Conservation (phyloP, 2,329 filamentous ascomycete genomes). For the Exophiala dermatitidis region DNA sequence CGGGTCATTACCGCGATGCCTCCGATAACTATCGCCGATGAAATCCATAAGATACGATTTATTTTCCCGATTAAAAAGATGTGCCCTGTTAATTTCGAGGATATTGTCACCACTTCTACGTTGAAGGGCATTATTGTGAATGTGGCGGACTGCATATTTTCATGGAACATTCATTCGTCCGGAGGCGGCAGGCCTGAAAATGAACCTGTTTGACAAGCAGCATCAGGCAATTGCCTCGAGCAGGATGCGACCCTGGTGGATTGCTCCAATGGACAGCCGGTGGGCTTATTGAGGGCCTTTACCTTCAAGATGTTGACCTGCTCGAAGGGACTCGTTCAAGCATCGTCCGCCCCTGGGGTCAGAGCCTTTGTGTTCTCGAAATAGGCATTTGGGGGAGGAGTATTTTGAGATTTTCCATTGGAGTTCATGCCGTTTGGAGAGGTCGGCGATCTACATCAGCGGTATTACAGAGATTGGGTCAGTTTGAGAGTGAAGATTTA, state of each 20-base stretch:
- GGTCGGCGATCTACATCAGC: neutral
- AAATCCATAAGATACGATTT: neutral
- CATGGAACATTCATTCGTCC: too few species aligned
- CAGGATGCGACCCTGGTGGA: too few species aligned
- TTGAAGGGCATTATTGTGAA: too few species aligned
- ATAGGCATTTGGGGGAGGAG: neutral
- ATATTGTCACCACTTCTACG: neutral
- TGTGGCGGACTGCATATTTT: too few species aligned
- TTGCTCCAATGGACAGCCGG: too few species aligned
- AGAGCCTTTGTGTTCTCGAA: neutral
- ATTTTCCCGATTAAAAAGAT: neutral
- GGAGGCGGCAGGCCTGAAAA: too few species aligned
- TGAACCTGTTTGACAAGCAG: too few species aligned
- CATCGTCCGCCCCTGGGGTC: neutral
- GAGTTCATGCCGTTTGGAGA: neutral
- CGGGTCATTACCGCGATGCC: conserved; percentile 26
- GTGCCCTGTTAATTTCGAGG: neutral
- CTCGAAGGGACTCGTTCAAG: too few species aligned
- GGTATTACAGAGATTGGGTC: neutral
- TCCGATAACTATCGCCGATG: conserved; percentile 17
- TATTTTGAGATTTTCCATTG: neutral
- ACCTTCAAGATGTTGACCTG: too few species aligned
- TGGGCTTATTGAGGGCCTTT: too few species aligned
- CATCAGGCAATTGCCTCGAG: too few species aligned
- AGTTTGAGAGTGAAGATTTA: conserved; percentile 4